Conservation (phyloP, 2,329 filamentous ascomycete genomes). For the Zopfia rhizophila region DNA sequence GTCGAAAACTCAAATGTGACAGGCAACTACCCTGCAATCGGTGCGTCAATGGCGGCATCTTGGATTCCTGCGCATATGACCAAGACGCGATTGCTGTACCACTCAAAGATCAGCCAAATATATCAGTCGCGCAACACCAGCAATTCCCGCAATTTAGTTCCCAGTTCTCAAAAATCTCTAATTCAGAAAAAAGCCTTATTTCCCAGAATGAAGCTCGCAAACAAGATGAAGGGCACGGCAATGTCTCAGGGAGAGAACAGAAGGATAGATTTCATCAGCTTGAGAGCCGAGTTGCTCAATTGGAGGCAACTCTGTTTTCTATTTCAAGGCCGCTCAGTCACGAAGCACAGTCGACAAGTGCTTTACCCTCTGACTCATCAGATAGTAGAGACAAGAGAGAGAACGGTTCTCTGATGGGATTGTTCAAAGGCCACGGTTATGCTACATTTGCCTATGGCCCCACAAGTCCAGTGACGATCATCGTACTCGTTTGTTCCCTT, state of each 20-base stretch:
- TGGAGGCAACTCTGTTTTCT: constrained; percentile 17
- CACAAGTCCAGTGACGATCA: constrained; percentile 44
- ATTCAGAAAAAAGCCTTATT: no score
- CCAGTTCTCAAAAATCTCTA: no score
- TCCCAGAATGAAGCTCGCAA: constrained; percentile 7
- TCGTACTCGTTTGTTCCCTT: constrained; percentile 25
- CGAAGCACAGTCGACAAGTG: no score
- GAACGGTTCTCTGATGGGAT: constrained; percentile 25
- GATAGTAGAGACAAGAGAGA: constrained; percentile 12
- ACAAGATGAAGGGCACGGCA: no score
- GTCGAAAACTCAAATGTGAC: constrained; percentile 56
- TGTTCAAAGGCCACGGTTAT: constrained; percentile 53
- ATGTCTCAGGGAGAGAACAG: no score
- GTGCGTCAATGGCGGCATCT: constrained; percentile 51
- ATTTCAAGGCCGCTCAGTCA: no score
- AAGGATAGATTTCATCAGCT: constrained; percentile 18
- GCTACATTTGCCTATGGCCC: constrained; percentile 54
- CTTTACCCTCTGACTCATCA: no score
- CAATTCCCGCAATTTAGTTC: no score
- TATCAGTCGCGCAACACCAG: constrained; percentile 32
- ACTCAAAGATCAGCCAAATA: constrained; percentile 23
- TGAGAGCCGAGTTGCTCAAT: constrained; percentile 14
- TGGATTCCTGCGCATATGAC: constrained; percentile 48
- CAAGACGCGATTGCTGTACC: constrained; percentile 28
- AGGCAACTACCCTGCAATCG: constrained; percentile 52